A percentile compares a stretch with the other conserved stretches of the same genome.
These are phyloP conservation scores for Claviceps paspali DNA, from an alignment of 2,329 filamentous ascomycete genomes.

Conservation along the genomic window DNA sequence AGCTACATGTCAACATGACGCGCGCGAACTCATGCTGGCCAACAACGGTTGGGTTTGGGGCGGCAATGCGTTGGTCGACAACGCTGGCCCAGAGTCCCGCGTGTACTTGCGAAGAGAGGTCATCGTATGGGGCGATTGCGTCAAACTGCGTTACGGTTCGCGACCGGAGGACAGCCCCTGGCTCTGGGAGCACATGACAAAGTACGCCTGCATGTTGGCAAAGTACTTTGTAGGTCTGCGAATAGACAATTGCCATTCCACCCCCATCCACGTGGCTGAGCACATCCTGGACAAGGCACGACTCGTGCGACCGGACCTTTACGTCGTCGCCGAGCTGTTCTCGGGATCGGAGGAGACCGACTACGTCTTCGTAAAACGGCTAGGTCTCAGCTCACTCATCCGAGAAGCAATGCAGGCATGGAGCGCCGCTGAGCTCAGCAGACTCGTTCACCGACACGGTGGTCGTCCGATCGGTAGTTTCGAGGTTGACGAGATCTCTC, in stretches of 20 bases:
- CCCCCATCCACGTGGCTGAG: conserved; percentile 84
- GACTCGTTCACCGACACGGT: conserved; percentile 83
- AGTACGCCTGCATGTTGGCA: conserved; percentile 81
- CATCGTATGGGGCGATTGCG: conserved; percentile 96
- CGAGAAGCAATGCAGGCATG: conserved; percentile 97
- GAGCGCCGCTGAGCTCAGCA: conserved; percentile 84
- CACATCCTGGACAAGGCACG: conserved; percentile 92
- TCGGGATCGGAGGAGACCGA: conserved; percentile 92
- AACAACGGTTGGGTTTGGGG: conserved; percentile 99
- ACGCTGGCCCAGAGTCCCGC: conserved; percentile 74
- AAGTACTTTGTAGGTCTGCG: conserved; percentile 92
- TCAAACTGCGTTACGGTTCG: conserved; percentile 83
- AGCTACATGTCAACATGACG: conserved; percentile 59
- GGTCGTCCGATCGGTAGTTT: conserved; percentile 94
- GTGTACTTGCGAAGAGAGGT: conserved; percentile 95
- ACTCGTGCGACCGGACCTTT: conserved; percentile 70
- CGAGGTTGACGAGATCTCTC: conserved; percentile 74
- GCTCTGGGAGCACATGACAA: conserved; percentile 90
- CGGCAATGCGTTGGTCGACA: conserved; percentile 84
- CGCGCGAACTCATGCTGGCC: conserved; percentile 63
- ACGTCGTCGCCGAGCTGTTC: conserved; percentile 89
- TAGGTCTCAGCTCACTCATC: conserved; percentile 83
- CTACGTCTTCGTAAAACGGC: conserved; percentile 84
- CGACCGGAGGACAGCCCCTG: conserved; percentile 75
- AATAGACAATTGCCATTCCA: conserved; percentile 97